phyloP scores from a whole-genome alignment of 2,329 filamentous ascomycete genomes.

The Microdochium bolleyi region DNA sequence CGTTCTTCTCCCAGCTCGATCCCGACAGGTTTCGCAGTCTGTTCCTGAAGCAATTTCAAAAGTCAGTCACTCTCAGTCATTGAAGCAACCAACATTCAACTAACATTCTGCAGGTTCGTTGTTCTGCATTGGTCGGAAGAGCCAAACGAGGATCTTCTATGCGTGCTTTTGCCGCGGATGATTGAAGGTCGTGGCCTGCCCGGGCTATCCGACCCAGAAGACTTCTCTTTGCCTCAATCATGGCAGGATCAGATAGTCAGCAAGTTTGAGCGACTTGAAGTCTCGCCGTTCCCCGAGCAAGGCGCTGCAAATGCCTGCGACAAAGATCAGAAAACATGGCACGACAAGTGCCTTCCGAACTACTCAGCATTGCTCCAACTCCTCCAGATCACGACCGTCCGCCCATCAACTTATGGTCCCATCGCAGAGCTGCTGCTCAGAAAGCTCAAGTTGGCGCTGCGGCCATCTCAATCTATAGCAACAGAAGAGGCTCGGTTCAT shows the following conservation, averaged over 20 bases:
- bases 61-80: slow-evolving; percentile 32
- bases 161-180: slow-evolving; percentile 60
- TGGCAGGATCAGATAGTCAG: slow-evolving; percentile 69
- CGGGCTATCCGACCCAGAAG: slow-evolving; percentile 40
- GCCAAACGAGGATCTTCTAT: slow-evolving; percentile 59
- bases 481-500: slow-evolving; percentile 65
- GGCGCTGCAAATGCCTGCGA: slow-evolving; percentile 42
- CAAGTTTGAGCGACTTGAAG: slow-evolving; percentile 58
- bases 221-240: slow-evolving; percentile 49
- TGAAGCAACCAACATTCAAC: slow-evolving; percentile 3
- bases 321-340: slow-evolving; percentile 54
- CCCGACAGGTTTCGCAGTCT: slow-evolving; percentile 67
- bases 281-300: slow-evolving; percentile 56
- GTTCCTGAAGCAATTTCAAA: slow-evolving; percentile 75
- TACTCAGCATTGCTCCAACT: slow-evolving; percentile 61
- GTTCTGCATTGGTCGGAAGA: slow-evolving; percentile 62
- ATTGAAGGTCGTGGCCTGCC: slow-evolving; percentile 48
- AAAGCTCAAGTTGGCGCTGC: slow-evolving; percentile 58
- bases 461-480: slow-evolving; percentile 48
- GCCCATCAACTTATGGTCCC: slow-evolving; percentile 58
- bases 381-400: slow-evolving; percentile 51
- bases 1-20: slow-evolving; percentile 68
- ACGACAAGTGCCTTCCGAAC: slow-evolving; percentile 55
- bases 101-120: slow-evolving; percentile 55
- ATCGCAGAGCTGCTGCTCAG: slow-evolving; percentile 58